These are phyloP conservation scores for Nicotiana otophora DNA, from an alignment of 257 asterid genomes.

Conservation along the genomic window DNA sequence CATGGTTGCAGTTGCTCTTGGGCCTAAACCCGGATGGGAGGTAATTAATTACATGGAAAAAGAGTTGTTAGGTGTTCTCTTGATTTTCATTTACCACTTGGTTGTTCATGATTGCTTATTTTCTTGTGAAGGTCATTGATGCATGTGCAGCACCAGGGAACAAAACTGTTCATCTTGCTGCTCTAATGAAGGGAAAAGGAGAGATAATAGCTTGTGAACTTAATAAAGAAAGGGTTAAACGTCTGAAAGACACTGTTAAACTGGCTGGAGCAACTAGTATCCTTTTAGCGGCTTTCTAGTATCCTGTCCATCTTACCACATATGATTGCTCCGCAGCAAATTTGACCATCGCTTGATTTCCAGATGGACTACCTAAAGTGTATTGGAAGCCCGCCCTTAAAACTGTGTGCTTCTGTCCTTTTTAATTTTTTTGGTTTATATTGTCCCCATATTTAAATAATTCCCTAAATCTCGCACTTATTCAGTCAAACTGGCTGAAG, in stretches of 20 bases:
- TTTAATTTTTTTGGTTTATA: neutral
- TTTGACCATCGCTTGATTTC: neutral
- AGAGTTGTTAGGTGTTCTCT: neutral
- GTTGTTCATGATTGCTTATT: constrained; percentile 10
- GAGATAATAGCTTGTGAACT: constrained; percentile 86
- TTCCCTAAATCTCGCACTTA: neutral
- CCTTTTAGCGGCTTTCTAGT: constrained; percentile 29
- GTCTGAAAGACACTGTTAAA: constrained; percentile 49
- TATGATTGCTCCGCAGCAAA: neutral
- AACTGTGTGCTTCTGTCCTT: neutral
- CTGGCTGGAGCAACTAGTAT: constrained; percentile 86
- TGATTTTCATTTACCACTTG: constrained; percentile 6
- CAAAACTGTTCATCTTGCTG: constrained; percentile 91
- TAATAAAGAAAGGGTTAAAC: constrained; percentile 62
- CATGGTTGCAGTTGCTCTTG: constrained; percentile 86
- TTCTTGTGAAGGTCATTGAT: constrained; percentile 72
- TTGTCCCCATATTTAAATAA: neutral
- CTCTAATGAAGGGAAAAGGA: constrained; percentile 83
- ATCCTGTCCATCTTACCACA: neutral
- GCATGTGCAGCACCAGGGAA: constrained; percentile 98
- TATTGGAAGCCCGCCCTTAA: neutral
- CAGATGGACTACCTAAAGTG: neutral
- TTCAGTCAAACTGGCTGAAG: neutral
- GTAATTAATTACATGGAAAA: constrained; percentile 35
- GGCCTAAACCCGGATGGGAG: constrained; percentile 84